Evolutionary conservation across 495 filamentous ascomycete genomes (phyloP).

Genomic region (Penicillium tannophilum): DNA sequence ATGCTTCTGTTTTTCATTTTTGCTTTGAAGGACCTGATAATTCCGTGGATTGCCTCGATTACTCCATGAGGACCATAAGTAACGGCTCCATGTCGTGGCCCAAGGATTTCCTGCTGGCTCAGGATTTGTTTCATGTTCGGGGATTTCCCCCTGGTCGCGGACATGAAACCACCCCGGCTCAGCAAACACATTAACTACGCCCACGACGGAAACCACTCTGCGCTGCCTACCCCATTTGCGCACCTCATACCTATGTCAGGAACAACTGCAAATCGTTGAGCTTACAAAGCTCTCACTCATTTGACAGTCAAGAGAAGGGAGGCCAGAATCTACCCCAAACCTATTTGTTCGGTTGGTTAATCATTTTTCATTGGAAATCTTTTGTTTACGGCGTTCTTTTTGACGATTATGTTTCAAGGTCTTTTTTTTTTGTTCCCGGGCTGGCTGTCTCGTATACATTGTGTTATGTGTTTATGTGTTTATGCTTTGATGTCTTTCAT

Average conservation of each 20-base stretch:
- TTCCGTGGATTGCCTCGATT: constrained; percentile 5
- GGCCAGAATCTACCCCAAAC: background rate
- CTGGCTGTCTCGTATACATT: constrained; percentile 14
- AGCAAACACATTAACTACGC: background rate
- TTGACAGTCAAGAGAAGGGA: background rate
- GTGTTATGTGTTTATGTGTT: constrained; percentile 3
- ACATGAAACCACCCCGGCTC: background rate
- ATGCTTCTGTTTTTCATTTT: constrained; percentile 5
- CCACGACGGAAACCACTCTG: constrained; percentile 1
- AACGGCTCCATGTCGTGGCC: background rate
- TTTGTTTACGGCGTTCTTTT: constrained; percentile 5
- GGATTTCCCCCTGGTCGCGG: background rate
- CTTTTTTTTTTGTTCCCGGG: background rate
- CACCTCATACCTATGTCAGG: background rate
- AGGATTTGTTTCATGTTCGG: background rate
- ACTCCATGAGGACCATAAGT: background rate
- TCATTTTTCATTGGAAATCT: background rate
- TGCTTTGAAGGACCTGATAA: constrained; percentile 1
- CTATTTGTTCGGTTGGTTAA: background rate
- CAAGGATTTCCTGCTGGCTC: constrained; percentile 4
- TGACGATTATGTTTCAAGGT: background rate
- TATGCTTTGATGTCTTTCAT: constrained; percentile 6
- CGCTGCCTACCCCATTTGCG: background rate
- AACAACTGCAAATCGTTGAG: background rate
- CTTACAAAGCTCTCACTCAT: background rate